phyloP scores from a whole-genome alignment of 345 rosid genomes.

The Erodium maritimum region DNA sequence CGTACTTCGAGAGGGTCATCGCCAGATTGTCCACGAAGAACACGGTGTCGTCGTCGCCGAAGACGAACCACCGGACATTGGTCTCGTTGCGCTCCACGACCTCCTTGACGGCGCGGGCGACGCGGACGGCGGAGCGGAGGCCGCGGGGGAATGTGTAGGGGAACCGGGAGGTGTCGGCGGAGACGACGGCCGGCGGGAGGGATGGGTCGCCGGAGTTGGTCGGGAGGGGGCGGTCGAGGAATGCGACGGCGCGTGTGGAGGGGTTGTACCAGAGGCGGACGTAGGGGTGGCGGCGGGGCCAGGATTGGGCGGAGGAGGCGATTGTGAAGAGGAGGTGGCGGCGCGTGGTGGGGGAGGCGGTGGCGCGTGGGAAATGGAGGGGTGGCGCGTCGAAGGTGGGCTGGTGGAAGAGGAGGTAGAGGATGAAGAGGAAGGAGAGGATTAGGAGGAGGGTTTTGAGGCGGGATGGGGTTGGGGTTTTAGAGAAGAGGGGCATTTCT shows the following conservation, averaged over 20 bases:
- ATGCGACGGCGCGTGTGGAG: constrained; percentile 59
- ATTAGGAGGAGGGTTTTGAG: constrained; percentile 38
- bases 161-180: constrained; percentile 55
- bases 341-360: constrained; percentile 15
- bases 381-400: constrained; percentile 10
- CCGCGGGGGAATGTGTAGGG: constrained; percentile 66
- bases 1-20: constrained; percentile 59
- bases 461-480: constrained; percentile 32
- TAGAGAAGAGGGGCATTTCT: constrained; percentile 13
- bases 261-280: constrained; percentile 66
- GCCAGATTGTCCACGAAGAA: constrained; percentile 76
- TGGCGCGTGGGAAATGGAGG: constrained; percentile 12
- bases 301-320: constrained; percentile 57
- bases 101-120: constrained; percentile 79
- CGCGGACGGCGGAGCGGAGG: constrained; percentile 68
- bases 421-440: constrained; percentile 26
- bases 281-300: constrained; percentile 47
- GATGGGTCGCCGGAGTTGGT: constrained; percentile 10
- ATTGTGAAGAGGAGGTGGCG: constrained; percentile 64
- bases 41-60: constrained; percentile 92
- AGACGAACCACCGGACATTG: constrained; percentile 75
- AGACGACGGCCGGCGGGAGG: constrained; percentile 44
- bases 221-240: constrained; percentile 36
- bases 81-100: constrained; percentile 42
- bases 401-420: constrained; percentile 32